Evolutionary conservation across 352 stramenopile species (phyloP).

Genomic region (Phytophthora sp.): DNA sequence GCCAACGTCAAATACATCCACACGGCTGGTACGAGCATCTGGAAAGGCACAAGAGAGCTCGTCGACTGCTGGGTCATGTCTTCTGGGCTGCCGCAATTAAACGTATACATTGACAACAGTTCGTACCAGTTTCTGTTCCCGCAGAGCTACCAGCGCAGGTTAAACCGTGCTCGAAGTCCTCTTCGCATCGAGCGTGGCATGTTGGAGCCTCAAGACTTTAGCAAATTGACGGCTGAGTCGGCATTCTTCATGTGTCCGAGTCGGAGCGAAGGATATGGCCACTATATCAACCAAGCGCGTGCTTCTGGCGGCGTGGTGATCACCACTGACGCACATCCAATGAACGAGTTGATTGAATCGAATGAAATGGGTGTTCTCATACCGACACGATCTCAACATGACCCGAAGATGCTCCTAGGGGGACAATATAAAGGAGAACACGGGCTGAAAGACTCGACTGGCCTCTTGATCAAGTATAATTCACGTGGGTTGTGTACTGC

Average conservation of each 20-base stretch:
- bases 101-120: conserved; percentile 48
- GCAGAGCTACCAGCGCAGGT: conserved; percentile 15
- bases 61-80: conserved; percentile 50
- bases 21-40: conserved; percentile 34
- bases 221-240: conserved; percentile 45
- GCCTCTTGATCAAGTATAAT: conserved; percentile 11
- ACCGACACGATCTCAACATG: conserved; percentile 1
- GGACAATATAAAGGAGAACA: conserved; percentile 23
- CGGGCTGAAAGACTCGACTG: conserved; percentile 22
- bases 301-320: conserved; percentile 46
- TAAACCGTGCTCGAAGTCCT: conserved; percentile 20
- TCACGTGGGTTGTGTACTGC: conserved; percentile 26
- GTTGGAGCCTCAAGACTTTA: conserved; percentile 37
- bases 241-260: conserved; percentile 59
- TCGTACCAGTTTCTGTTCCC: conserved; percentile 29
- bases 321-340: conserved; percentile 48
- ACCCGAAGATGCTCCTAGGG: conserved; percentile 25
- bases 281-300: conserved; percentile 65
- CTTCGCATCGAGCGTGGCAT: conserved; percentile 36
- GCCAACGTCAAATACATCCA: conserved; percentile 38
- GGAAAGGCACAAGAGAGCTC: conserved; percentile 48
- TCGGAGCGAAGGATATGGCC: conserved; percentile 55
- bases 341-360: conserved; percentile 56
- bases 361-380: conserved; percentile 46
- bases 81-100: conserved; percentile 41